These are phyloP conservation scores for Dactylella cylindrospora DNA, from an alignment of 2,329 filamentous ascomycete species.

Conservation along the genomic window DNA sequence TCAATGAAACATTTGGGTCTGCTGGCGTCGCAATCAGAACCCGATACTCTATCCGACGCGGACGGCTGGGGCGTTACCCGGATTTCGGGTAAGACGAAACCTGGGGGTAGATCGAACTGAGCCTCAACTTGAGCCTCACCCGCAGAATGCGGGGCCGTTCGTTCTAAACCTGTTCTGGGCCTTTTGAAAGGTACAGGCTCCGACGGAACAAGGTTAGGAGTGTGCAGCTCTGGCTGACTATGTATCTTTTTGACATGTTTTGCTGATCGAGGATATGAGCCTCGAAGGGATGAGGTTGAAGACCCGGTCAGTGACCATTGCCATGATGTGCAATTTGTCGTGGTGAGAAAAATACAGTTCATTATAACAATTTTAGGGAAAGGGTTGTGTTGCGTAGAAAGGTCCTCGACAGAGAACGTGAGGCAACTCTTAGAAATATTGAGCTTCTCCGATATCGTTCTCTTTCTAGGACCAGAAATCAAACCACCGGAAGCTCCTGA, in stretches of 20 bases:
- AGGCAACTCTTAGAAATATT: no score
- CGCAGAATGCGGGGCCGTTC: not conserved
- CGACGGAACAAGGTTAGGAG: not conserved
- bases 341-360: no score
- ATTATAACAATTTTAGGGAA: no score
- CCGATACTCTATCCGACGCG: not conserved
- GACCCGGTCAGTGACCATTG: no score
- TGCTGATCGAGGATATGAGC: no score
- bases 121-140: slow-evolving; percentile 5
- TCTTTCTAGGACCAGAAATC: no score
- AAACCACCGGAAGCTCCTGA: no score
- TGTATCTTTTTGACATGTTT: not conserved
- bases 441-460: no score
- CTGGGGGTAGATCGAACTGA: slow-evolving; percentile 9
- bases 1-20: not conserved
- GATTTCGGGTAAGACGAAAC: slow-evolving; percentile 5
- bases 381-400: no score
- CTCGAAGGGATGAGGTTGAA: no score
- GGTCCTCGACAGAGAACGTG: no score
- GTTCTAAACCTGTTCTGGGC: not conserved
- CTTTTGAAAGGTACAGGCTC: slow-evolving; percentile 13
- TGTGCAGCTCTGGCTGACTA: not conserved
- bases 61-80: slow-evolving; percentile 1
- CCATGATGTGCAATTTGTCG: no score
- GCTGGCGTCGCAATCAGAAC: not conserved